phyloP scores from a whole-genome alignment of 2,329 filamentous ascomycete species.

The Alternaria gaisen region DNA sequence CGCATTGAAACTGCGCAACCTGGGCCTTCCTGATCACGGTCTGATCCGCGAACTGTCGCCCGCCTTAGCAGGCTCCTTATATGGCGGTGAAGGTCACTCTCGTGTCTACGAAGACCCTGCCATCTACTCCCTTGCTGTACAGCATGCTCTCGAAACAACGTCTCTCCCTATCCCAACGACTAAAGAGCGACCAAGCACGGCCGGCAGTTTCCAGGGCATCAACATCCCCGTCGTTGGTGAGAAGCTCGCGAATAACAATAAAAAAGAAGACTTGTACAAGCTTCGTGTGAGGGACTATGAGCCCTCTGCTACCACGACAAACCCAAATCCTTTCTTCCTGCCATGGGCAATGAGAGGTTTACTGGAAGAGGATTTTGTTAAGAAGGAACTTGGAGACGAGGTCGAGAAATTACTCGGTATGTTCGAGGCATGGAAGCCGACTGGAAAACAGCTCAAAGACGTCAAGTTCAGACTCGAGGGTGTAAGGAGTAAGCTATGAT shows the following conservation, averaged over 20 bases:
- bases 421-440: conserved; percentile 94
- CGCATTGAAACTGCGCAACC: conserved; percentile 89
- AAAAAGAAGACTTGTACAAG: conserved; percentile 33
- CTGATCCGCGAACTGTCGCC: conserved; percentile 88
- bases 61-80: conserved; percentile 88
- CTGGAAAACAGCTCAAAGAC: conserved; percentile 90
- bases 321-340: conserved; percentile 85
- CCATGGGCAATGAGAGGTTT: conserved; percentile 96
- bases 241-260: conserved; percentile 23
- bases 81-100: conserved; percentile 91
- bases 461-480: conserved; percentile 94
- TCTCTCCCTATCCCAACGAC: conserved; percentile 40
- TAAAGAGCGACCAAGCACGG: conserved; percentile 31
- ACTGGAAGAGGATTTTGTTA: conserved; percentile 90
- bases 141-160: conserved; percentile 59
- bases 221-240: conserved; percentile 43
- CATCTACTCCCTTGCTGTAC: conserved; percentile 74
- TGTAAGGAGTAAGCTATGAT: conserved; percentile 80
- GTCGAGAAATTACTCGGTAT: conserved; percentile 80
- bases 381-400: conserved; percentile 79
- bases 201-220: conserved; percentile 40
- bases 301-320: conserved; percentile 29
- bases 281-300: conserved; percentile 48
- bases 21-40: conserved; percentile 91
- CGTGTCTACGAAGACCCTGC: conserved; percentile 88